Evolutionary conservation across 1,284 basidiomycete species (phyloP).

Genomic region (Fomitopsis pinicola): DNA sequence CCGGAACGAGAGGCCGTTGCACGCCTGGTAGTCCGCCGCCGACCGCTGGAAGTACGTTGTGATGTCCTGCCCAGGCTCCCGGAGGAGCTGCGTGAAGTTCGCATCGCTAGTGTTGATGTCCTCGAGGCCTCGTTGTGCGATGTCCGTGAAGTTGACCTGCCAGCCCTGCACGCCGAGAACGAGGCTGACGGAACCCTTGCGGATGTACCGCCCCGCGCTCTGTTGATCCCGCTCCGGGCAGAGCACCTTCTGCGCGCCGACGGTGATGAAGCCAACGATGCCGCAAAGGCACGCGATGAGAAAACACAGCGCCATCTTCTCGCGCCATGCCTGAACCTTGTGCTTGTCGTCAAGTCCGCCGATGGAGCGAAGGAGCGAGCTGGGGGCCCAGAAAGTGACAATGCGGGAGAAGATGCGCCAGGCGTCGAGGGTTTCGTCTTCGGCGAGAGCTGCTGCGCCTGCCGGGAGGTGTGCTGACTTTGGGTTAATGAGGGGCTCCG

Average conservation of each 20-base stretch:
- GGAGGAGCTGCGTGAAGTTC: conserved; percentile 47
- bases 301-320: conserved; percentile 93
- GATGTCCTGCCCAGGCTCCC: conserved; percentile 78
- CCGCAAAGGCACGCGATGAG: conserved; percentile 80
- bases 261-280: conserved; percentile 87
- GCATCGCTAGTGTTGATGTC: conserved; percentile 53
- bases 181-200: conserved; percentile 52
- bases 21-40: conserved; percentile 60
- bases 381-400: conserved; percentile 91
- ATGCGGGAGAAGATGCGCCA: conserved; percentile 83
- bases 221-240: conserved; percentile 69
- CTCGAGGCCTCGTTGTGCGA: conserved; percentile 13
- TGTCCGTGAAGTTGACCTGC: conserved; percentile 67
- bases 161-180: conserved; percentile 78
- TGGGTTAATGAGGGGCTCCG: conserved; percentile 90
- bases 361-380: conserved; percentile 65
- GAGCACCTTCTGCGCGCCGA: conserved; percentile 90
- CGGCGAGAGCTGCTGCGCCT: conserved; percentile 26
- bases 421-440: conserved; percentile 49
- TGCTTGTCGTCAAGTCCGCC: conserved; percentile 81
- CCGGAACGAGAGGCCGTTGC: conserved; percentile 54
- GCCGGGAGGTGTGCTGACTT: conserved; percentile 38
- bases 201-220: conserved; percentile 56
- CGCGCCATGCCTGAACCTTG: conserved; percentile 91
- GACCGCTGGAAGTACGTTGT: conserved; percentile 78